Evolutionary conservation across 1,284 basidiomycete genomes (phyloP).

Genomic region (Porogramme epimiltina): DNA sequence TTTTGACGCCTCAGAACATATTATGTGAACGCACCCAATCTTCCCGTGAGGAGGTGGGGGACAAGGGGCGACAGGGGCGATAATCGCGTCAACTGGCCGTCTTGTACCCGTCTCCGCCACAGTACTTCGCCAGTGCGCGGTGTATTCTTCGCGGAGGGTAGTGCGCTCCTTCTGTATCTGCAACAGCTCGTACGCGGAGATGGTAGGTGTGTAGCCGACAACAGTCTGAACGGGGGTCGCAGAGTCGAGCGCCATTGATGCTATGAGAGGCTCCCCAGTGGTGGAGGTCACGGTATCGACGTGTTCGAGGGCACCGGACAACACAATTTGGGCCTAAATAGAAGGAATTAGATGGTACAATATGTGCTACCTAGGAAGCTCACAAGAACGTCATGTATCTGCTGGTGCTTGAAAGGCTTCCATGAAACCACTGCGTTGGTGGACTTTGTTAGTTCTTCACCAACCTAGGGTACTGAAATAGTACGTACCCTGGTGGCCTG

Average conservation of each 20-base stretch:
- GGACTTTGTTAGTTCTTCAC: too few relatives aligned
- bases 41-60: constrained; percentile 55
- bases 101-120: constrained; percentile 51
- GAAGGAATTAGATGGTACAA: neutral
- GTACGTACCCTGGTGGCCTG: constrained; percentile 44
- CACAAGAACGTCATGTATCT: constrained; percentile 52
- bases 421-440: constrained; percentile 38
- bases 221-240: constrained; percentile 17
- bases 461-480: too few relatives aligned
- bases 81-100: constrained; percentile 65
- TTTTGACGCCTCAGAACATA: too few relatives aligned
- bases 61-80: constrained; percentile 54
- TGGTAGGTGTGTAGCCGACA: constrained; percentile 18
- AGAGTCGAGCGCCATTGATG: constrained; percentile 35
- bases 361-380: constrained; percentile 46
- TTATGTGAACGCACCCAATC: too few relatives aligned
- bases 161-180: constrained; percentile 50
- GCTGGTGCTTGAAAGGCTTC: constrained; percentile 48
- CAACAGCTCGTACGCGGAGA: constrained; percentile 56
- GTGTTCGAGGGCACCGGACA: constrained; percentile 38
- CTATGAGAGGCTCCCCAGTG: constrained; percentile 33
- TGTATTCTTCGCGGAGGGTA: constrained; percentile 48
- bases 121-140: constrained; percentile 60
- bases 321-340: constrained; percentile 18
- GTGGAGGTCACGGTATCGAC: constrained; percentile 37